phyloP scores from a whole-genome alignment of 2,329 filamentous ascomycete species.

The Colletotrichum ledebouriae region DNA sequence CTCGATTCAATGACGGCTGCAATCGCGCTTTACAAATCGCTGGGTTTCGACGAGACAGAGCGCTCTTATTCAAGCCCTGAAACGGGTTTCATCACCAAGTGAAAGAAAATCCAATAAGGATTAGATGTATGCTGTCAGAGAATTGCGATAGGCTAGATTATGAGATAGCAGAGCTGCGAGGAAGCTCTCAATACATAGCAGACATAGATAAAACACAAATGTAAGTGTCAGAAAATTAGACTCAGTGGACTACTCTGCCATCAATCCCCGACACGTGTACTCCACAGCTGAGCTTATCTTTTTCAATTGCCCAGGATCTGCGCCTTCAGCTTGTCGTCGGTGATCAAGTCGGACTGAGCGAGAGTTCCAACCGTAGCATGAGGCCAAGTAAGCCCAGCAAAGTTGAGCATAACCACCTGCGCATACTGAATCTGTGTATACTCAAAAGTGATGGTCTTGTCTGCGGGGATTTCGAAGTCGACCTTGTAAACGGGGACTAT shows the following conservation, averaged over 20 bases:
- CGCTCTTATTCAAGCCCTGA: conserved; percentile 39
- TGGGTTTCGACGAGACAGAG: conserved; percentile 44
- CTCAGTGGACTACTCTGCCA: no score
- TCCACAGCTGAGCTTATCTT: not conserved
- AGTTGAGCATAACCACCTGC: conserved; percentile 45
- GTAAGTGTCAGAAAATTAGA: no score
- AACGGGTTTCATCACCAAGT: not conserved
- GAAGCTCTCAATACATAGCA: no score
- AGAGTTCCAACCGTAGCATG: conserved; percentile 38
- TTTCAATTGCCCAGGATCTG: not conserved
- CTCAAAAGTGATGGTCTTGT: conserved; percentile 15
- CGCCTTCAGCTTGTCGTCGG: no score
- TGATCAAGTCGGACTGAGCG: conserved; percentile 23
- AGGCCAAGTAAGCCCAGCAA: conserved; percentile 30
- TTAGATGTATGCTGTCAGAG: no score
- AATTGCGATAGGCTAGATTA: no score
- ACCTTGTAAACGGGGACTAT: not conserved
- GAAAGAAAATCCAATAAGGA: not conserved
- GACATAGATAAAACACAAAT: no score
- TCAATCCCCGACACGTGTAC: no score
- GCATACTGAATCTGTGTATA: conserved; percentile 55
- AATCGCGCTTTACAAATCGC: conserved; percentile 45
- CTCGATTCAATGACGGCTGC: conserved; percentile 46
- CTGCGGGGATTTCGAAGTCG: not conserved
- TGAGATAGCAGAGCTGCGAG: no score